Base-by-base conservation (phyloP, 805 yeast species). In the Huiozyma naganishii region DNA sequence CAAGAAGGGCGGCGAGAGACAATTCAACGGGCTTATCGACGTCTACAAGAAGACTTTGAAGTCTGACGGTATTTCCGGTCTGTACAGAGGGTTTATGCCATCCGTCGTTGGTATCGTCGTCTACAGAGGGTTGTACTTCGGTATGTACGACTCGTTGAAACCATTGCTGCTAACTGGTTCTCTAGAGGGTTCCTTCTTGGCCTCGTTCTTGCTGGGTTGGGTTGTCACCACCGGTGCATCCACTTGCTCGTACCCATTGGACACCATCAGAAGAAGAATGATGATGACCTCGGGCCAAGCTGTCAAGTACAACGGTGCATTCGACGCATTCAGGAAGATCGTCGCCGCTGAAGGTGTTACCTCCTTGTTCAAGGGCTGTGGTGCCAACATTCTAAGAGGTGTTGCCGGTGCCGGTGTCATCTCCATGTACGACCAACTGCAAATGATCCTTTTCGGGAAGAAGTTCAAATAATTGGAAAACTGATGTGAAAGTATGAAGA, bases 251-350 rank as follows among this genome's bases (percentile, higher is more conserved):
- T 88, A 88, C 83, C 97, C 97, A 80, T 84, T 89, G 73, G 97
- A 88, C 76, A 88, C 97, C 67, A 88, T 88, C 68, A 89, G 97
- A 83, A 87, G 97, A 85, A 87, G 97, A 84, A 88, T 88, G 97
- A 88, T 88, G 97, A 88, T 88, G 97, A 88, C 97, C 62, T 89
- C 97, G 60, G 97, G 97, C 73, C 95, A 87, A 77, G 95, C 95
- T 66, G 95, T 88, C 64, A 88, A 89, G 77, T 88, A 88, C 78
- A 74, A 80, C 67, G 92, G 95, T 76, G 95, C 96, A 61, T 77
- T 85, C 70, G 96, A 89, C 72, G 86, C 92, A 73, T 81, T 84
- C 85, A 74, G 68, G 62, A 73, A 87, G 76, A 86, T 88, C 69
- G 90, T 89, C 61, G 95, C 95, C 59, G 87, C 92, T 68, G 96